Evolutionary conservation across 352 stramenopile species (phyloP).

Genomic region (Stramenopiles sp.): DNA sequence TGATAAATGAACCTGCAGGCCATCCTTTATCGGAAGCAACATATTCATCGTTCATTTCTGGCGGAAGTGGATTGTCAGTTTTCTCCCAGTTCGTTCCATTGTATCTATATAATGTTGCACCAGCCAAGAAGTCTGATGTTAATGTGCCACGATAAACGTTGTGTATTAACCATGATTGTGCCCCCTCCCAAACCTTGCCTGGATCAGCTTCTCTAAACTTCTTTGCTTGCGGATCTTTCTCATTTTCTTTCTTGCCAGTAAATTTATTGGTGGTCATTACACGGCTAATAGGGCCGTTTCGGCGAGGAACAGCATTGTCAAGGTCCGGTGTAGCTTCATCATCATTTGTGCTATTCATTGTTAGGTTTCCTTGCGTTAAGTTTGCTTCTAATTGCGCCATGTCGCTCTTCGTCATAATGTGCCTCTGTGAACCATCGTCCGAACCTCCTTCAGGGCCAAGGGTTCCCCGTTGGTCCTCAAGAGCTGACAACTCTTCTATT

Average conservation of each 20-base stretch:
- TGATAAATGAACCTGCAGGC: not conserved
- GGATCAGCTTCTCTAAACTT: not conserved
- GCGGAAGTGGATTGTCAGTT: not conserved
- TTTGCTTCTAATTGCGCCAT: not conserved
- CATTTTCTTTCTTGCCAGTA: not conserved
- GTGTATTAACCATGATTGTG: not conserved
- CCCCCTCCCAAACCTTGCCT: not conserved
- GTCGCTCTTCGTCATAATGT: not conserved
- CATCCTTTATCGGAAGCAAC: not conserved
- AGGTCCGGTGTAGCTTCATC: not conserved
- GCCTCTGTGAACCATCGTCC: not conserved
- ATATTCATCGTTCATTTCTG: not conserved
- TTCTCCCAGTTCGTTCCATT: slow-evolving; percentile 1
- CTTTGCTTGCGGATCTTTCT: not conserved
- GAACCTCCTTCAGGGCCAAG: not conserved
- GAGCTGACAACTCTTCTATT: not conserved
- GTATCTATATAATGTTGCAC: not conserved
- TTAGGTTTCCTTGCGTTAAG: not conserved
- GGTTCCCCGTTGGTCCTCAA: not conserved
- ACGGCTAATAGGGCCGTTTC: not conserved
- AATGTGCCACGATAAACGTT: not conserved
- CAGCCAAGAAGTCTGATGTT: not conserved
- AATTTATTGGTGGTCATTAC: not conserved
- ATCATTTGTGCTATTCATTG: not conserved
- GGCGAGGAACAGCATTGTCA: not conserved